Conservation (phyloP, 345 rosid species). For the Eucalyptus brandiana region DNA sequence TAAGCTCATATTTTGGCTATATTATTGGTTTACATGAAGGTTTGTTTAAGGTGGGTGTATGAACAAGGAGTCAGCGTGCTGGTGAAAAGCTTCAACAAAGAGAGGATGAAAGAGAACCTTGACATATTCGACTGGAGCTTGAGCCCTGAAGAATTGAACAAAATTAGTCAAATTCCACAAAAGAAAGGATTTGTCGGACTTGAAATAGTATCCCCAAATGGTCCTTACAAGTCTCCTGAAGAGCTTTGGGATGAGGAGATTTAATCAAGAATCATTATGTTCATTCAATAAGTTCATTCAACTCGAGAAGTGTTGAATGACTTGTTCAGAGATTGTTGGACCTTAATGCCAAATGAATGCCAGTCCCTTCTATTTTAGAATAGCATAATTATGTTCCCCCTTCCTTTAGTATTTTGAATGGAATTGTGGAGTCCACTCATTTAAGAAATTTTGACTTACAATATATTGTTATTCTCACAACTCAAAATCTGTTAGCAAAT, state of each 20-base stretch:
- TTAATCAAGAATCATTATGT: background rate
- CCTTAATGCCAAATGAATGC: background rate
- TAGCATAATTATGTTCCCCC: background rate
- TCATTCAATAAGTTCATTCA: background rate
- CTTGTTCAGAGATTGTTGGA: background rate
- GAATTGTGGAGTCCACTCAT: no score
- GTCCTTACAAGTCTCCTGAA: slow-evolving; percentile 3
- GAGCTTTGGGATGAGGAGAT: slow-evolving; percentile 21
- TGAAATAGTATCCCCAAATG: background rate
- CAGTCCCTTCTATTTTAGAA: background rate
- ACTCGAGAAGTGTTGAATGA: background rate
- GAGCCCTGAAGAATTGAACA: background rate
- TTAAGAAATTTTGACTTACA: no score
- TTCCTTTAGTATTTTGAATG: background rate
- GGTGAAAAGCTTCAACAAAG: background rate
- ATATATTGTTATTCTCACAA: no score
- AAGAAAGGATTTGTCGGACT: background rate
- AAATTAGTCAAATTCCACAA: slow-evolving; percentile 8
- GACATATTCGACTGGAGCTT: slow-evolving; percentile 14
- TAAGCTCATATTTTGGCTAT: background rate
- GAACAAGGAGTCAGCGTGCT: slow-evolving; percentile 17
- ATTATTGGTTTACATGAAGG: background rate
- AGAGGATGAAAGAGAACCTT: slow-evolving; percentile 9
- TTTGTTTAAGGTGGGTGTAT: slow-evolving; percentile 18
- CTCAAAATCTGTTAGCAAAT: no score